Conservation (phyloP, 305 asterid species). For the Fraxinus platypoda region DNA sequence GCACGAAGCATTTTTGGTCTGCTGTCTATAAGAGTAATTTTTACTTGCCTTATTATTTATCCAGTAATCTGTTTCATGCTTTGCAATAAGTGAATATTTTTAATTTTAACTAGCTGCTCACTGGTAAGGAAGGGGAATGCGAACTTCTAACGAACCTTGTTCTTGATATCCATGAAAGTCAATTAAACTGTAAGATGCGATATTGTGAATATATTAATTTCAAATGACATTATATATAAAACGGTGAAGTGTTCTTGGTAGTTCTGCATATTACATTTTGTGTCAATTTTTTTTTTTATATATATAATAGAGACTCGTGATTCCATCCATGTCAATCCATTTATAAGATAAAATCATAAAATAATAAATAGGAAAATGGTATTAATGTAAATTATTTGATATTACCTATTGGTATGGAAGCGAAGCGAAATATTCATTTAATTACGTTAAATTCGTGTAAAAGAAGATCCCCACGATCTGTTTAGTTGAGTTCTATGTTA, state of each 20-base stretch:
- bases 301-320: not conserved
- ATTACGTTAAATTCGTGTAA: not conserved
- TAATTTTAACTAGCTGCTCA: not conserved
- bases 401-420: not conserved
- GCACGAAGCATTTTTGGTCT: not conserved
- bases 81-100: not conserved
- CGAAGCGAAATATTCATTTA: not conserved
- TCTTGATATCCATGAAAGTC: not conserved
- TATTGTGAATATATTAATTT: not conserved
- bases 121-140: not conserved
- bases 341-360: too few species aligned
- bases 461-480: not conserved
- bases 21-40: not conserved
- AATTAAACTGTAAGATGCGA: not conserved
- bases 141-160: not conserved
- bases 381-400: not conserved
- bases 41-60: not conserved
- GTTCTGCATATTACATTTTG: not conserved
- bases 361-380: not conserved
- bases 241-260: too few species aligned
- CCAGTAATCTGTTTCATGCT: not conserved
- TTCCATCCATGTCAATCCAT: not conserved
- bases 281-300: not conserved
- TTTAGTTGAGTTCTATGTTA: not conserved
- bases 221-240: too few species aligned